Conservation (phyloP, 1,284 basidiomycete species). For the Rhodotorula mucilaginosa region DNA sequence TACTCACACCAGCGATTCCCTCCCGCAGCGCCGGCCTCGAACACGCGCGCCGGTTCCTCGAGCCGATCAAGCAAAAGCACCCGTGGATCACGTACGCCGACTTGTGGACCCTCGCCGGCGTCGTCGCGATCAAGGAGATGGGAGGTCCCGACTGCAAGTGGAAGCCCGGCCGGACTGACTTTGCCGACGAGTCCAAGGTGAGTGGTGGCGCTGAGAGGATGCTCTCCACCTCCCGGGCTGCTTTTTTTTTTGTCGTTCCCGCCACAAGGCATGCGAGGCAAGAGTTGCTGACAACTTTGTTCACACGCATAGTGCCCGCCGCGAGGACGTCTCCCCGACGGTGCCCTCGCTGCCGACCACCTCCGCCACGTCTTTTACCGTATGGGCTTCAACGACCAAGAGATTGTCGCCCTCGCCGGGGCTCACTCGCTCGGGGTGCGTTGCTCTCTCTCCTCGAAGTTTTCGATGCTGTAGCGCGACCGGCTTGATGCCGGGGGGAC, state of each 20-base stretch:
- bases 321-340: conserved; percentile 92
- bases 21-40: conserved; percentile 45
- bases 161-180: conserved; percentile 80
- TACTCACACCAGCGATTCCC: background rate
- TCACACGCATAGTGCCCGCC: conserved; percentile 55
- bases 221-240: background rate
- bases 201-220: background rate
- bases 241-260: background rate
- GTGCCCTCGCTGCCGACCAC: conserved; percentile 76
- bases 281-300: background rate
- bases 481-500: too few species aligned
- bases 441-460: background rate
- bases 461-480: too few species aligned
- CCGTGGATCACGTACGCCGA: conserved; percentile 93
- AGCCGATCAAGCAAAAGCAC: conserved; percentile 80
- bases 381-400: conserved; percentile 55
- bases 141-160: conserved; percentile 78
- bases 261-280: background rate
- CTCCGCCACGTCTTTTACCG: conserved; percentile 86
- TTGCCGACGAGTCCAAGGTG: conserved; percentile 56
- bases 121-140: conserved; percentile 74
- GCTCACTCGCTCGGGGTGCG: conserved; percentile 55
- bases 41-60: conserved; percentile 78
- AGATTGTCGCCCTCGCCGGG: conserved; percentile 59
- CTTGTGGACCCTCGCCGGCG: conserved; percentile 70